Conservation (phyloP, 495 filamentous ascomycete genomes). For the Aspergillus haitiensis region DNA sequence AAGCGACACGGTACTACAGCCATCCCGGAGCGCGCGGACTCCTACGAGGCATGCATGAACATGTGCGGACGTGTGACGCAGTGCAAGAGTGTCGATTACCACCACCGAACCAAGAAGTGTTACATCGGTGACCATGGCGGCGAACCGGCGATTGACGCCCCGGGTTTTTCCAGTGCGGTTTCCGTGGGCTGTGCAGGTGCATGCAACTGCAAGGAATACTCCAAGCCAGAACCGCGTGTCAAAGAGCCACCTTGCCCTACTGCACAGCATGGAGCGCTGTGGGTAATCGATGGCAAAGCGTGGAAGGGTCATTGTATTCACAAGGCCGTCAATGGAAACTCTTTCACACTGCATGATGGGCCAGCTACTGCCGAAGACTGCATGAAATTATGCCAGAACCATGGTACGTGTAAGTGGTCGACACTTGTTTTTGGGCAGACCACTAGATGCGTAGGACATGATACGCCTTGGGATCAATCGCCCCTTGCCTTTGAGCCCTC, state of each 20-base stretch:
- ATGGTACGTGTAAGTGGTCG: no score
- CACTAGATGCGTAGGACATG: no score
- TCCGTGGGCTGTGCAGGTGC: slow-evolving; percentile 1
- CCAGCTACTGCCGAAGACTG: background rate
- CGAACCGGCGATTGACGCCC: background rate
- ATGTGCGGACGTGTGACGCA: background rate
- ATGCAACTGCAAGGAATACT: background rate
- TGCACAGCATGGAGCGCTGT: background rate
- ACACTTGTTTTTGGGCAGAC: no score
- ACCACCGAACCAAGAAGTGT: background rate
- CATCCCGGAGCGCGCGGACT: background rate
- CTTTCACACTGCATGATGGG: background rate
- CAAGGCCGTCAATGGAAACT: background rate
- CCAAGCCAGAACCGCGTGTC: background rate
- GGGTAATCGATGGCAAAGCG: background rate
- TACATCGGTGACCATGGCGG: background rate
- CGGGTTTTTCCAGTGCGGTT: background rate
- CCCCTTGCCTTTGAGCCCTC: no score
- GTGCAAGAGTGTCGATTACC: slow-evolving; percentile 2
- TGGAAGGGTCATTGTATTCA: background rate
- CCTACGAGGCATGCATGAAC: background rate
- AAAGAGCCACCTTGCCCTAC: background rate
- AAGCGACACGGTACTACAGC: background rate
- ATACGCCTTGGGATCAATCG: no score
- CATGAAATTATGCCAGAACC: background rate